Percentiles rank a stretch among this genome's conserved stretches.
Conservation (phyloP, 129 eudicot species). For the Deinandra increscens region DNA sequence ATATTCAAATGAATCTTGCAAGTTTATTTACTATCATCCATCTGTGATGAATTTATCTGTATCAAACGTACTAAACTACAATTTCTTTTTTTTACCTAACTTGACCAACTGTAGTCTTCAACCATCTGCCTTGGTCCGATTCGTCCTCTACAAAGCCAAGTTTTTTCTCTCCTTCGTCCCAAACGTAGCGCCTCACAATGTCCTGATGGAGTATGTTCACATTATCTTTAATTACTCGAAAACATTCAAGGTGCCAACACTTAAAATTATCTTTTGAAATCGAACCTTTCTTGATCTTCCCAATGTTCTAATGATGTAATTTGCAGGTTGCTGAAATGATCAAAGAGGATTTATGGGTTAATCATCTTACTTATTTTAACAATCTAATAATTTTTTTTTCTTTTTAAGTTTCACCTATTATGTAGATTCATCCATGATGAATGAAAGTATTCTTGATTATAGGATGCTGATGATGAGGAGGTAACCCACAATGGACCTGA, state of each 20-base stretch:
- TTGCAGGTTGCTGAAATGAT: slow-evolving; percentile 83
- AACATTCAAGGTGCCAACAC: neutral
- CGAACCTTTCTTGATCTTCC: neutral
- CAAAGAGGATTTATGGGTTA: slow-evolving; percentile 93
- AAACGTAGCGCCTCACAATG: no score
- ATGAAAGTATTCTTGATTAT: neutral
- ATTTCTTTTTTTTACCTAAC: no score
- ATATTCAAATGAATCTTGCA: no score
- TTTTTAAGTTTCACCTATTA: neutral
- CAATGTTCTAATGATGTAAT: slow-evolving; percentile 2
- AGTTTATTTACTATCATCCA: no score
- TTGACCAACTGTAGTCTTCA: no score
- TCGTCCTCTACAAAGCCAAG: no score
- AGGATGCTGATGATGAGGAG: slow-evolving; percentile 80
- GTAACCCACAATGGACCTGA: slow-evolving; percentile 21
- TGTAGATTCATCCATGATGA: neutral
- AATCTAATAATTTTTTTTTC: slow-evolving; percentile 40
- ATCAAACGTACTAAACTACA: no score
- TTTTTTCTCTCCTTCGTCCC: no score
- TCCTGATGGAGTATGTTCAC: slow-evolving; percentile 56
- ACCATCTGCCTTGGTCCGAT: no score
- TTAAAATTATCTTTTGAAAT: neutral
- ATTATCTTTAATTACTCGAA: neutral
- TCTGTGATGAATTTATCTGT: no score
- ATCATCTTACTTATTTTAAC: slow-evolving; percentile 71